Base-by-base conservation (phyloP, 148 eudicot genomes). In the Cornus suecica region DNA sequence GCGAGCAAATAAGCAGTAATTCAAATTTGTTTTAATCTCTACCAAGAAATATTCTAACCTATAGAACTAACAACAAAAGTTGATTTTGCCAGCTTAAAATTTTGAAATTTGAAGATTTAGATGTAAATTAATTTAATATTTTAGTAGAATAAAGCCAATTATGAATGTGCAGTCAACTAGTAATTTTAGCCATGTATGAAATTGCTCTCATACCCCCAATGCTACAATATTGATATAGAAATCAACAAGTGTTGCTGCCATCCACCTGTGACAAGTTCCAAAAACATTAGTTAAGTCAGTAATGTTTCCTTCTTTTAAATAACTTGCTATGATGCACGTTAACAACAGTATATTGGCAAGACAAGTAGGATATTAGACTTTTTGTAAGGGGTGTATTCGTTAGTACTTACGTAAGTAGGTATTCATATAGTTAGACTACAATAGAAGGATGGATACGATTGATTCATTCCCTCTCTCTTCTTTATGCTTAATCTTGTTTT, bases 181-280 rank as follows among this genome's bases (percentile, higher is more conserved):
- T 16, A 14, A 16, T 45, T 25, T 48, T 65, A 45, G 69, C 29
- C 28, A 22, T 58, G 8, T n/a, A 72, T 27, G 28, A 62, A 41
- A 45, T 68, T 63, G 63, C 51, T 25, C 51, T 65, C 87, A 75
- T 92, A 92, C 97, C 92, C 88, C 93, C 62, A 90, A 80, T 24
- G 83, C 88, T 0, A 78, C 45, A 41, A 86, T 74, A 78, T 89
- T 86, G 73, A 93, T 86, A 71, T 86, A 93, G 87, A 86, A 93
- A 79, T 93, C 97, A 66, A 93, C 71, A 74, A 93, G 77, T 29
- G 91, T 87, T 24, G 91, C 88, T 25, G 61, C 54, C 95, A 93
- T 89, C 95, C 95, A 93, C 82, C 97, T 93, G 90, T 78, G 86
- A 66, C 26, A 70, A 64, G 70, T 41, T 48, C 31, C 28, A 76